Conservation (phyloP, 495 filamentous ascomycete species). For the Neurospora tetrasperma region DNA sequence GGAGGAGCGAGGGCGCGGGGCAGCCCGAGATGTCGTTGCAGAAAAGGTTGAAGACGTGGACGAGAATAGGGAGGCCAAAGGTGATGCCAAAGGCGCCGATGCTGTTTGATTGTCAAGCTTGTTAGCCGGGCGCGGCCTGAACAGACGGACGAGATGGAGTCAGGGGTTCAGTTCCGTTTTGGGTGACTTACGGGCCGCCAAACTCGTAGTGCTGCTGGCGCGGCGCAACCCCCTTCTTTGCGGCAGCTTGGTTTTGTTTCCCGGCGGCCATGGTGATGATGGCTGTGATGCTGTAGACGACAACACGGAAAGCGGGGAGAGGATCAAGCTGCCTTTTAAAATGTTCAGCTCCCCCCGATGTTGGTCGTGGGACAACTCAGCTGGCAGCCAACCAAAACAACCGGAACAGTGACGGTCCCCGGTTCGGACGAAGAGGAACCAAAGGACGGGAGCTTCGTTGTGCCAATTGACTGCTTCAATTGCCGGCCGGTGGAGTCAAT, state of each 20-base stretch:
- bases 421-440: neutral
- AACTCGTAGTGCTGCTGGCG: slow-evolving; percentile 60
- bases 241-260: slow-evolving; percentile 10
- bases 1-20: slow-evolving; percentile 74
- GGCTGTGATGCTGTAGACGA: neutral
- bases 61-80: slow-evolving; percentile 62
- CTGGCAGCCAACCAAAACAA: neutral
- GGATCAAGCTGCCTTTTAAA: neutral
- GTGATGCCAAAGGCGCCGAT: slow-evolving; percentile 63
- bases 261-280: slow-evolving; percentile 15
- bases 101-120: slow-evolving; percentile 30
- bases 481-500: neutral
- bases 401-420: neutral
- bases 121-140: neutral
- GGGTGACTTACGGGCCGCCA: slow-evolving; percentile 65
- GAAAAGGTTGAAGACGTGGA: slow-evolving; percentile 68
- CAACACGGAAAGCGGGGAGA: neutral
- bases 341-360: neutral
- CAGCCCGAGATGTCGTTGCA: slow-evolving; percentile 93
- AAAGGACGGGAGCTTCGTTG: neutral
- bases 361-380: neutral
- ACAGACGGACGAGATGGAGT: neutral
- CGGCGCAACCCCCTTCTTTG: neutral
- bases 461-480: neutral
- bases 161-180: neutral